Evolutionary conservation across 176 grass and related monocot species (phyloP).

Genomic region (Aegilops umbellulata): DNA sequence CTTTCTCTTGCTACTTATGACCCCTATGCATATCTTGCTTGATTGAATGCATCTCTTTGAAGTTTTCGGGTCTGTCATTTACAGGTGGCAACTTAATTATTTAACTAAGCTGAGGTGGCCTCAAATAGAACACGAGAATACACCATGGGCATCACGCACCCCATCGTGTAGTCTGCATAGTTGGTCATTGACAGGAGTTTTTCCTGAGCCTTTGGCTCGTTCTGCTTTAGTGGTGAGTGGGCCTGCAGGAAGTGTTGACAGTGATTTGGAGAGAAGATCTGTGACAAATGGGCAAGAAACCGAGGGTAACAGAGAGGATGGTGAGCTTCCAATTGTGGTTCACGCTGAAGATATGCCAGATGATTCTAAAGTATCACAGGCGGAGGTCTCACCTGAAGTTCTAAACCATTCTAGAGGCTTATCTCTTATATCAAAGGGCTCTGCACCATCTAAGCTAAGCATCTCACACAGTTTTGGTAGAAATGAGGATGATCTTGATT

Average conservation of each 20-base stretch:
- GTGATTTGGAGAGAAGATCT: slow-evolving; percentile 67
- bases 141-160: slow-evolving; percentile 75
- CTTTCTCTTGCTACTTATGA: slow-evolving; percentile 31
- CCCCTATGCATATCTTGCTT: slow-evolving; percentile 11
- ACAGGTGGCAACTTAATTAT: slow-evolving; percentile 89
- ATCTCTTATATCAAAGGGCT: slow-evolving; percentile 81
- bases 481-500: slow-evolving; percentile 72
- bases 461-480: slow-evolving; percentile 50
- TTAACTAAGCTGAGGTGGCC: slow-evolving; percentile 97
- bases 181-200: slow-evolving; percentile 62
- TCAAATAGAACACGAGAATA: slow-evolving; percentile 60
- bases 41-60: slow-evolving; percentile 39
- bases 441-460: slow-evolving; percentile 62
- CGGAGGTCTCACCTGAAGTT: slow-evolving; percentile 45
- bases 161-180: slow-evolving; percentile 73
- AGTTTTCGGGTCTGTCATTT: slow-evolving; percentile 69
- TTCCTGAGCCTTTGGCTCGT: slow-evolving; percentile 44
- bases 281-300: slow-evolving; percentile 78
- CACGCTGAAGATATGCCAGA: slow-evolving; percentile 29
- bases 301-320: slow-evolving; percentile 82
- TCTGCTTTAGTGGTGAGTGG: slow-evolving; percentile 40
- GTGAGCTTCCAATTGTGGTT: slow-evolving; percentile 60
- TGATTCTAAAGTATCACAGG: slow-evolving; percentile 25
- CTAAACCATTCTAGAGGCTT: slow-evolving; percentile 80
- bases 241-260: slow-evolving; percentile 59